Evolutionary conservation across 805 yeast genomes (phyloP), one percentile per base, ranked within the genome.

Genomic region (Ogataea populi-albae): DNA sequence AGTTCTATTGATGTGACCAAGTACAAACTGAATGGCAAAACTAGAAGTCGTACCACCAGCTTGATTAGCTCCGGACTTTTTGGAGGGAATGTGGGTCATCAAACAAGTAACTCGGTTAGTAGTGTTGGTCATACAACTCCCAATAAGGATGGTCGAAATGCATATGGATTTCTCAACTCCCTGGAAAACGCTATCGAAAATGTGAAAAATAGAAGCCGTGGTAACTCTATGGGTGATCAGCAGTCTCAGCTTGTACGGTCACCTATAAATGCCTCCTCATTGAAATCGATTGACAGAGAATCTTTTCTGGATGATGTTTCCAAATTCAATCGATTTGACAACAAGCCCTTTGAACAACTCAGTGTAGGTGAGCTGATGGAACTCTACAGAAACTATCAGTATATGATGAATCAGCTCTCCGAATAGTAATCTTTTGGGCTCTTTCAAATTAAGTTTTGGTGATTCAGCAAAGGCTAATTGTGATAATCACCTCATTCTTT

Each of bases 141-240:
- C 17, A 35, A 28, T n/a, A 38, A 32, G 35, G 47, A 50, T 23
- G 43, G 40, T 24, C 26, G 56, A 30, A 34, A 39, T 18, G 39
- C 36, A 22, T 32, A 45, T 38, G 30, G 52, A 36, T 21, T 52
- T 10, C 35, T 60, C 14, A 54, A 49, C 23, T 50, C 64, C 3
- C 42, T 62, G 15, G 66, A 61, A 31, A 55, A 40, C 35, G 65
- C 64, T 1, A 43, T 61, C 29, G 64, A 57, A 12, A 57, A 47
- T 26, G 62, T 49, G 3, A 54, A 52, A 30, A 55, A 50, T 24
- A 40, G 64, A 26, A 58, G 62, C 31, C 35, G 65, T 10, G 62
- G 59, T 5, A 57, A 35, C 17, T 45, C 49, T 5, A 11, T 48
- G 17, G 38, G 45, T 7, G 46, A 45, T 18, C 40, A 39, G 10